Conservation (phyloP, 495 filamentous ascomycete species). For the Parachaetomium inaequale region DNA sequence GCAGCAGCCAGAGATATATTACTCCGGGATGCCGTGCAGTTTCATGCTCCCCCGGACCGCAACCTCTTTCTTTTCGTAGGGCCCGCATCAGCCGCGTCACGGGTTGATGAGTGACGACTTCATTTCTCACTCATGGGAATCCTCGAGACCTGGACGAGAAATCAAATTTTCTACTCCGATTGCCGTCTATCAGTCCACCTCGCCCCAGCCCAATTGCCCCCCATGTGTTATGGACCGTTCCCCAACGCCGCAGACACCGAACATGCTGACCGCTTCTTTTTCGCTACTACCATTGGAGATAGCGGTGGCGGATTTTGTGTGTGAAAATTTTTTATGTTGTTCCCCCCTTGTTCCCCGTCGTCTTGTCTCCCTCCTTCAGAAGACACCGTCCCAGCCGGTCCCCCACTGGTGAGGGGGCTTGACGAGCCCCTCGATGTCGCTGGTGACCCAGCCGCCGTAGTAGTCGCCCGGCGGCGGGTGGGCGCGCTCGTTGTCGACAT, state of each 20-base stretch:
- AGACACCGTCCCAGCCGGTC: conserved; percentile 14
- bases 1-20: conserved; percentile 1
- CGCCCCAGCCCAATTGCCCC: conserved; percentile 14
- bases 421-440: conserved; percentile 52
- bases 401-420: conserved; percentile 47
- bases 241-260: conserved; percentile 20
- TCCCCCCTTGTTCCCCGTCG: background rate
- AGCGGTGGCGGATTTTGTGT: conserved; percentile 6
- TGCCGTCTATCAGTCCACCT: conserved; percentile 16
- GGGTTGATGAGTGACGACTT: too few species aligned
- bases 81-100: background rate
- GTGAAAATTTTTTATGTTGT: conserved; percentile 14
- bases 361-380: background rate
- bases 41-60: background rate
- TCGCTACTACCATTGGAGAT: background rate
- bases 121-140: background rate
- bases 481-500: conserved; percentile 57
- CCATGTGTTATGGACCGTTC: conserved; percentile 17
- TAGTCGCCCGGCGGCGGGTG: conserved; percentile 56
- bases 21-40: background rate
- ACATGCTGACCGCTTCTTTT: conserved; percentile 19
- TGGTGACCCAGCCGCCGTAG: conserved; percentile 58
- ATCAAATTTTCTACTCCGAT: conserved; percentile 15
- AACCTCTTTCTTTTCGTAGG: background rate
- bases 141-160: background rate